Evolutionary conservation across 2,329 filamentous ascomycete genomes (phyloP), one percentile per base, ranked within the genome.

Genomic region (Dryadomyces sulphureus): DNA sequence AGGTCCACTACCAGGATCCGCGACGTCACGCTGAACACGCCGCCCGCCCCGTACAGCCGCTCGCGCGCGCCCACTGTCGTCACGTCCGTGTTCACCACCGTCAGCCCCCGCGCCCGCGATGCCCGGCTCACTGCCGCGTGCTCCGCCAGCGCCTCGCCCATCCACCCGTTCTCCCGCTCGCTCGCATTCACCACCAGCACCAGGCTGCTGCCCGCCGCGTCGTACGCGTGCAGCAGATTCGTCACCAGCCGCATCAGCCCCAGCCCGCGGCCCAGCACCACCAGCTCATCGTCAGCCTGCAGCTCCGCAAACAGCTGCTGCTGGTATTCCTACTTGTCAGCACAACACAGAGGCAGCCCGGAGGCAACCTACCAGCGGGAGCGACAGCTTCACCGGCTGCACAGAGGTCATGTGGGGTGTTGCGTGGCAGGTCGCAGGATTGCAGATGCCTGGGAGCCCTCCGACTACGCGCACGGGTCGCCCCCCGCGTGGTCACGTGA

Each of bases 161-260:
- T 88, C 89, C 90, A 96, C 47, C 82, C 81, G 75, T 95, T 95
- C 59, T 98, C 92, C 49, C 85, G 79, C 30, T 95, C 88, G 49
- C 92, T 84, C 32, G 92, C 89, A 9, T 88, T 89, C 38, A 96
- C 79, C 19, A 98, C 66, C 39, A 98, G 70, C 42, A 98, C 81
- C 46, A 98, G 69, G 58, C 94, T 96, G 64, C 92, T 93, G 14
- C 92, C 92, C 4, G 87, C 87, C 1, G 88, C 89, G 72, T 98
- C 92, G 65, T 95, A 95, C 19, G 89, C 89, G 64, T 98, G 92
- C 24, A 98, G 77, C 35, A 98, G 75, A 60, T 96, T 98, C n/a
- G 87, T 93, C 57, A 95, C 76, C 48, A 98, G 77, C 54, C 88
- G 86, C 61, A 85, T 77, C 40, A 96, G 79, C 55, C 92, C 92